These are phyloP conservation scores for Fagus sylvatica DNA, from an alignment of 306 rosid species.

Conservation along the genomic window DNA sequence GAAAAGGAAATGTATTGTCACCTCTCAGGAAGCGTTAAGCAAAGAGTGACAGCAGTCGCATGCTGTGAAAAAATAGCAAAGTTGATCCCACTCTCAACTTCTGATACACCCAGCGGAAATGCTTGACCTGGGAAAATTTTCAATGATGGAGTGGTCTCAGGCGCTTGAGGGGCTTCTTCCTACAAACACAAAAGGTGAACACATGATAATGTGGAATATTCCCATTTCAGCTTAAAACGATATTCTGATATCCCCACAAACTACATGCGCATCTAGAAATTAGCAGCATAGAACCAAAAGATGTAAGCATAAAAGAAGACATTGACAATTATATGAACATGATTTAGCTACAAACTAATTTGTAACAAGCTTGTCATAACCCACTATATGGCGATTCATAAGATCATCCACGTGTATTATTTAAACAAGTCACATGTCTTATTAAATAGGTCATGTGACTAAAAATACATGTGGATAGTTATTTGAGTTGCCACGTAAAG, in stretches of 20 bases:
- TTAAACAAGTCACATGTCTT: too few species aligned
- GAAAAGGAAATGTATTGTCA: slow-evolving; percentile 34
- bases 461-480: too few species aligned
- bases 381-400: too few species aligned
- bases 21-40: slow-evolving; percentile 63
- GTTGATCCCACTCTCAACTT: slow-evolving; percentile 75
- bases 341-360: too few species aligned
- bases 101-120: slow-evolving; percentile 82
- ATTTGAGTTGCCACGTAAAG: too few species aligned
- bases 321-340: not conserved
- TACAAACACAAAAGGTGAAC: slow-evolving; percentile 38
- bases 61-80: slow-evolving; percentile 90
- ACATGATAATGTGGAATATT: slow-evolving; percentile 10
- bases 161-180: slow-evolving; percentile 57
- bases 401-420: too few species aligned
- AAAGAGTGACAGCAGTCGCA: slow-evolving; percentile 83
- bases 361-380: too few species aligned
- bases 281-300: not conserved
- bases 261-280: not conserved
- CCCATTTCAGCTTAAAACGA: not conserved
- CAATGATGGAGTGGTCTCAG: slow-evolving; percentile 45
- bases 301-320: not conserved
- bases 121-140: slow-evolving; percentile 73
- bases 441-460: too few species aligned
- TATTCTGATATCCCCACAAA: slow-evolving; percentile 14